Evolutionary conservation across 176 grass and related monocot genomes (phyloP).

Genomic region (Tillandsia leiboldiana): DNA sequence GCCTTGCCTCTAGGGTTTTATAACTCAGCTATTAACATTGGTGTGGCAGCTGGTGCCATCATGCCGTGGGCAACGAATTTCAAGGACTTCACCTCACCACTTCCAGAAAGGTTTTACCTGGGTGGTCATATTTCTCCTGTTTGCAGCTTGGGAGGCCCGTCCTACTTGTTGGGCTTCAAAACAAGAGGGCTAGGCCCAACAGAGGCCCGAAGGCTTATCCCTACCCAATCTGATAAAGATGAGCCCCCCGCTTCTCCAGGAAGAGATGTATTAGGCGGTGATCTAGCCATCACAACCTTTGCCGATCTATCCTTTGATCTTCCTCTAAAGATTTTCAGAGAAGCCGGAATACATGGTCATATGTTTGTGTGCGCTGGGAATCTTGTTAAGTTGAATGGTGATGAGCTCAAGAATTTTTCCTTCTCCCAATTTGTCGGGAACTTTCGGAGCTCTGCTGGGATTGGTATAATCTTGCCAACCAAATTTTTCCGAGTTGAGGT

Average conservation of each 20-base stretch:
- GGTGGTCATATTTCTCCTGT: constrained; percentile 60
- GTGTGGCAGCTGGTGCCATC: constrained; percentile 51
- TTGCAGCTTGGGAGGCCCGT: constrained; percentile 43
- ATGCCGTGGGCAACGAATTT: constrained; percentile 50
- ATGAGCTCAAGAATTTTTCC: constrained; percentile 55
- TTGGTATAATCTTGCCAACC: constrained; percentile 82
- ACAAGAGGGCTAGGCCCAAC: constrained; percentile 60
- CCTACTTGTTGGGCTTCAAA: constrained; percentile 57
- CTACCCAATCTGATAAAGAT: constrained; percentile 32
- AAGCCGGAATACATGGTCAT: constrained; percentile 78
- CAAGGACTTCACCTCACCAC: constrained; percentile 42
- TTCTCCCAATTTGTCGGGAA: constrained; percentile 31
- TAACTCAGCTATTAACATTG: constrained; percentile 62
- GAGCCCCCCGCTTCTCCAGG: constrained; percentile 20
- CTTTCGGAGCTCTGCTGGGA: constrained; percentile 71
- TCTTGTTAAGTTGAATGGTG: constrained; percentile 46
- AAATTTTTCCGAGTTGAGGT: constrained; percentile 88
- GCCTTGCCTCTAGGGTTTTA: constrained; percentile 58
- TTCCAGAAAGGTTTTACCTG: constrained; percentile 71
- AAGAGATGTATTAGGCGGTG: constrained; percentile 41
- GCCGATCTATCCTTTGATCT: constrained; percentile 87
- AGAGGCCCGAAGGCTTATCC: constrained; percentile 36
- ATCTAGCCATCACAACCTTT: constrained; percentile 60
- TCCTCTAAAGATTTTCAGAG: constrained; percentile 60
- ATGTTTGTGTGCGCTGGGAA: constrained; percentile 64